Base-by-base conservation (phyloP, 495 filamentous ascomycete genomes). In the Daldinia caldariorum region DNA sequence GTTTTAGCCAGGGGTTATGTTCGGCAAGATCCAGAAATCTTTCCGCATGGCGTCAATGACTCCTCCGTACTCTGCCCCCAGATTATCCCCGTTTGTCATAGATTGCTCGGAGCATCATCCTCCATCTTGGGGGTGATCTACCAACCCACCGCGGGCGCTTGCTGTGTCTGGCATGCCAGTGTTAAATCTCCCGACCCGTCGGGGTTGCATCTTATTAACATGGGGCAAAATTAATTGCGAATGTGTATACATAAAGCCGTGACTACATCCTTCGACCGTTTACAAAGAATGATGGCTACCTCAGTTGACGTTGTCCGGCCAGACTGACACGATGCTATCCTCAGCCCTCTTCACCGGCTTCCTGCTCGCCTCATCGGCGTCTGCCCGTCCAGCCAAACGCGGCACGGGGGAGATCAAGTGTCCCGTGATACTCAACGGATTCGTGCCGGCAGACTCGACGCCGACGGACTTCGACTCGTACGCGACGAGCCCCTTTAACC, bases 391-490 rank as follows among this genome's bases (percentile, higher is more conserved):
- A 1, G 26, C 62, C 2, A 68, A 70, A 59, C 74, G 74, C 35
- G 66, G 74, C 14, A 76, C 74, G 0, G 74, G 74, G 0, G 66
- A 51, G 18, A 70, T 81, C 63, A 80, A 81, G 53, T 85, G 83
- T 63, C 82, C 81, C 14, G 61, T 84, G 38, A 69, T 82, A 31
- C 80, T 84, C 60, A 82, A 77, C 76, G 83, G 82, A n/a, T 78
- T 79, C 66, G 73, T 83, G 43, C 70, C 76, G 54, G 65, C 70
- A 0, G 64, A 74, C 14, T 32, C 73, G 14, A 57, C 61, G 13
- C 73, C 71, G 1, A 67, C 75, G 61, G 82, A 84, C 70, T 84
- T 84, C 61, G 82, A 84, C 74, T 76, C 72, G 47, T 71, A 74
- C 69, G 63, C 64, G 49, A 82, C 78, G 53, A 79, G 76, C 54